Evolutionary conservation across 257 asterid genomes (phyloP), one percentile per base, ranked within the genome.

Genomic region (Solanum okadae): DNA sequence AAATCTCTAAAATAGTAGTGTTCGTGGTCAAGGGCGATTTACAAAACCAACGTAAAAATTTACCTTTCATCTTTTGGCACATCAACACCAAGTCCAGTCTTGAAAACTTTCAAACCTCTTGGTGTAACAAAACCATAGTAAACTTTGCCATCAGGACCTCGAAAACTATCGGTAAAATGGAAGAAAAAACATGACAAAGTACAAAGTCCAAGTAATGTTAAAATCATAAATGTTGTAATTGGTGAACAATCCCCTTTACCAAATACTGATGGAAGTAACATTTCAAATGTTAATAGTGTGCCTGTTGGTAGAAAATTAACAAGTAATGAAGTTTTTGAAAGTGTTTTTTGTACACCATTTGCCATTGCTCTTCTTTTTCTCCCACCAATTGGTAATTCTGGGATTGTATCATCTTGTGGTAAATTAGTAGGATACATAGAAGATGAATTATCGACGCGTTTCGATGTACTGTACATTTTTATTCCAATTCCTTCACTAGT

Each of bases 261-360:
- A 91, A 94, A 95, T 31, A 96, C 89, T 0, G 98, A 94, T 1
- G 98, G 99, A 52, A 96, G 96, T 85, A 96, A 94, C 98, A 94
- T 96, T 83, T 95, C 99, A 86, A 96, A 96, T 29, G 99, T 94
- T 72, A 95, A 94, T 18, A 96, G 98, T 18, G 99, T 96, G 27
- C 98, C 98, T 2, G 98, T 96, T 7, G 99, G 98, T 75, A 95
- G 95, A 88, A 96, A 96, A 90, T 96, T 95, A 46, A 94, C 96
- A 1, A 96, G 98, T 81, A 96, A 83, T 1, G 98, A 95, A 15
- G 98, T 95, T 87, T 96, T 95, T 2, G 98, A 95, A 31, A 96
- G 95, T 1, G 98, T 95, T 37, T 96, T 96, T 70, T 95, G 99
- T n/a, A 96, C 97, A 33, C 98, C 98, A 63, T 42, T 93, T 2